Evolutionary conservation across 2,329 filamentous ascomycete species (phyloP), one percentile per base, ranked within the genome.

Genomic region (Apiospora koreana): DNA sequence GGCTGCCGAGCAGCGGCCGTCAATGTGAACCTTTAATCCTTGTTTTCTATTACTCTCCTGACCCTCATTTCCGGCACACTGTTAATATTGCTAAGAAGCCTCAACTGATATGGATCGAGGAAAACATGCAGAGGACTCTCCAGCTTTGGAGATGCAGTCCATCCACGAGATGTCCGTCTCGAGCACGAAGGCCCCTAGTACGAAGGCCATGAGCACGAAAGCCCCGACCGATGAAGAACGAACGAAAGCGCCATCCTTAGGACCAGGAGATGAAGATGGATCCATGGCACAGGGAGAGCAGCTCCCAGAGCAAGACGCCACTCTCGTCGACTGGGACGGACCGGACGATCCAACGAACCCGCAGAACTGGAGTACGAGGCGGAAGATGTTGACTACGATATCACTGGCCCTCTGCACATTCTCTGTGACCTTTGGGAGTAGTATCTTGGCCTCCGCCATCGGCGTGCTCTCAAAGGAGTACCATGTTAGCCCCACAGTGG

Each of bases 381-480:
- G 70, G 66, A 74, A 74, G 68, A 25, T 73, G 25, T 65, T 69
- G 54, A 71, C 74, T 48, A 72, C 72, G n/a, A 7, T 71, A 10
- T 69, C 72, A 14, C 73, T 72, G 2, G 70, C 71, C 4, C 68
- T 69, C 16, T 69, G 72, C 35, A 72, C 73, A 16, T 69, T 72
- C 3, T 64, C 69, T 45, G 73, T 73, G 0, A 73, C 73, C 1
- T 74, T 73, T 62, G 73, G 73, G n/a, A 72, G 70, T 9, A 73
- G 73, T 38, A 72, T 74, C 35, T 72, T 74, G 43, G 73, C 69
- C 7, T 71, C 73, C 4, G 72, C 72, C 3, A 70, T 69, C 67
- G 68, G 43, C 43, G 45, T 72, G 4, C 70, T 70, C 5, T 70
- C 73, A n/a, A 65, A 54, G 21, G 58, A 71, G 42, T 74, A 71